Conservation (phyloP, 2,329 filamentous ascomycete genomes). For the Colletotrichum magnum region DNA sequence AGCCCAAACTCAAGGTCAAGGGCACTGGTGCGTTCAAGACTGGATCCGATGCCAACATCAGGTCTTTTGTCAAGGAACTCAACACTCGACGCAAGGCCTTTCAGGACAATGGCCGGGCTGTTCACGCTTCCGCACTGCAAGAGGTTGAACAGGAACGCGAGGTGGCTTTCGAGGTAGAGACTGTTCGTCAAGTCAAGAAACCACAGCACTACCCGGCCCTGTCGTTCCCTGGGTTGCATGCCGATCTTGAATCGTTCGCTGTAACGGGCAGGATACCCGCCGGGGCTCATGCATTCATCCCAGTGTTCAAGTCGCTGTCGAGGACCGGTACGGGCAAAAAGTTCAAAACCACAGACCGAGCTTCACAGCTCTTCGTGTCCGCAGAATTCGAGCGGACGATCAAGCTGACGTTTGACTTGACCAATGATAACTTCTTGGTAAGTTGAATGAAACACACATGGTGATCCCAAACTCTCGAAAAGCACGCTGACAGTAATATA, state of each 20-base stretch:
- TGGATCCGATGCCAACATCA: slow-evolving; percentile 41
- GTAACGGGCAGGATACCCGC: slow-evolving; percentile 58
- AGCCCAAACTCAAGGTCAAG: slow-evolving; percentile 43
- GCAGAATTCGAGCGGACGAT: slow-evolving; percentile 65
- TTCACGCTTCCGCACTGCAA: slow-evolving; percentile 66
- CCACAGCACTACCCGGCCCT: slow-evolving; percentile 56
- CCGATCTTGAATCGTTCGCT: slow-evolving; percentile 61
- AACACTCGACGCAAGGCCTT: slow-evolving; percentile 47
- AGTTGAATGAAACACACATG: background rate
- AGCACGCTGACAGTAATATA: slow-evolving; percentile 36
- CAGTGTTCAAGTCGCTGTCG: slow-evolving; percentile 58
- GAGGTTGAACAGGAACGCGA: slow-evolving; percentile 74
- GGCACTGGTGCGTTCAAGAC: slow-evolving; percentile 43
- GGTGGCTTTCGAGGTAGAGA: slow-evolving; percentile 70
- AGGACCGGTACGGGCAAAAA: slow-evolving; percentile 52
- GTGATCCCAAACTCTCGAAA: too few relatives aligned
- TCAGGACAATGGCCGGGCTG: slow-evolving; percentile 56
- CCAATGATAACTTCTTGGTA: slow-evolving; percentile 54
- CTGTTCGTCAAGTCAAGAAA: slow-evolving; percentile 67
- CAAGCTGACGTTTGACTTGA: slow-evolving; percentile 43
- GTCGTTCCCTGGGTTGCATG: slow-evolving; percentile 61
- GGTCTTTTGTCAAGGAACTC: slow-evolving; percentile 50
- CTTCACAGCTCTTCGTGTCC: slow-evolving; percentile 53
- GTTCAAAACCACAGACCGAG: slow-evolving; percentile 45
- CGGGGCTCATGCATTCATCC: slow-evolving; percentile 54